Conservation (phyloP, 768 basidiomycete species). For the Punctularia strigosozonata region DNA sequence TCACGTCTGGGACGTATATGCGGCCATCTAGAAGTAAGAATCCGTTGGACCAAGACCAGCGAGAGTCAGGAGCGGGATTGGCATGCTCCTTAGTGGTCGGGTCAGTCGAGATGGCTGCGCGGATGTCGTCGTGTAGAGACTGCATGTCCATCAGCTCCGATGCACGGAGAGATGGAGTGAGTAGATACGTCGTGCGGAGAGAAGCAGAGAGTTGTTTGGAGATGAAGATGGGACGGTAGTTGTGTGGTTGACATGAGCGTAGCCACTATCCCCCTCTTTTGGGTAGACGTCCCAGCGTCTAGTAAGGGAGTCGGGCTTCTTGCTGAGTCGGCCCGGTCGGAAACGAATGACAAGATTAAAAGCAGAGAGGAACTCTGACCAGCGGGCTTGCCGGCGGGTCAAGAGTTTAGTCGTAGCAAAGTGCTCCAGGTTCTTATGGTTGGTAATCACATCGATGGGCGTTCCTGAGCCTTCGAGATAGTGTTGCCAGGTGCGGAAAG, state of each 20-base stretch:
- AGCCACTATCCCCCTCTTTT: constrained; percentile 14
- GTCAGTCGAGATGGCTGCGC: constrained; percentile 1
- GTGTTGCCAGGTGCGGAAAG: constrained; percentile 11
- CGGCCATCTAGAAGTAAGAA: constrained; percentile 6
- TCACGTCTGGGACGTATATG: constrained; percentile 12
- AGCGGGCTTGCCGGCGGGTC: constrained; percentile 18
- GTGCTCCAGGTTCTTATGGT: constrained; percentile 15
- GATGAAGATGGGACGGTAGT: constrained; percentile 9
- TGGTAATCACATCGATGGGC: constrained; percentile 11
- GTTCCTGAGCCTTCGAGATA: constrained; percentile 10
- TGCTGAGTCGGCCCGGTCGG: background rate
- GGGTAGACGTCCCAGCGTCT: constrained; percentile 1
- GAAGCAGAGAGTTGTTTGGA: constrained; percentile 10
- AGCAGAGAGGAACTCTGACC: constrained; percentile 25
- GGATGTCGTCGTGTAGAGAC: constrained; percentile 11
- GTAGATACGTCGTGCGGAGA: constrained; percentile 9
- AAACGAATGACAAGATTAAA: constrained; percentile 10
- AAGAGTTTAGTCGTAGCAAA: constrained; percentile 15
- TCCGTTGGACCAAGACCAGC: constrained; percentile 2
- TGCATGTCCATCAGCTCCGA: constrained; percentile 10
- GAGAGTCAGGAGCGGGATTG: constrained; percentile 1
- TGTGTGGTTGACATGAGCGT: constrained; percentile 10
- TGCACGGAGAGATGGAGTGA: constrained; percentile 8
- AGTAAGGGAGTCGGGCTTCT: background rate
- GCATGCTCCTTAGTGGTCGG: background rate